Base-by-base conservation (phyloP, 306 rosid genomes). In the Medicago arabica region DNA sequence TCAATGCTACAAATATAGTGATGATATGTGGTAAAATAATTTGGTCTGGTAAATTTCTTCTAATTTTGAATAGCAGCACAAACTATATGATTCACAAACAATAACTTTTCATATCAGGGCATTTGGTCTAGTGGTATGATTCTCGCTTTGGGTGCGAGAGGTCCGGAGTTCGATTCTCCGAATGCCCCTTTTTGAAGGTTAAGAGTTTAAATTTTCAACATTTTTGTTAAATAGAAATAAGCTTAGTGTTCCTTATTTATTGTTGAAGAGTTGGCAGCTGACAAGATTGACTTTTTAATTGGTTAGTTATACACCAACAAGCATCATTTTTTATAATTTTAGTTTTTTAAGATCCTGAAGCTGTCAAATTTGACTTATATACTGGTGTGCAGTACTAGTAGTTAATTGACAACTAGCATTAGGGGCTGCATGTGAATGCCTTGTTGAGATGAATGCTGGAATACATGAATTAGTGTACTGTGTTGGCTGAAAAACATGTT, bases 391-490 rank as follows among this genome's bases (percentile, higher is more conserved):
- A 61, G 44, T 61, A 34, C 43, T 63, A 47, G 59, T 55, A 55
- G 21, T 44, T 54, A 36, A 75, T 31, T 51, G 64, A 34, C 43
- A 71, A 43, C 23, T 54, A 25, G 57, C 63, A 82, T 77, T 70
- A 34, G 16, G 39, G 59, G 47, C 21, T 47, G 59, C 71, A 82
- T 49, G 50, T 71, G 74, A 34, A 23, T 68, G 58, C 72, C 23
- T 19, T 39, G 47, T 55, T 60, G 46, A 36, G 54, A 46, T 28
- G 49, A 59, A 74, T 25, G 41, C 63, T 68, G 50, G 43, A 53
- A 17, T 61, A 28, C 46, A 49, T 61, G 47, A 34, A 62, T 17
- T 17, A 62, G 61, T 58, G n/a, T 58, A 58, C 21, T 13, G 64
- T 23, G 38, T 58, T 54, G 12, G 60, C 39, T 54, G 51, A 11